phyloP scores from a whole-genome alignment of 805 yeast genomes.

The Candida piceae region DNA sequence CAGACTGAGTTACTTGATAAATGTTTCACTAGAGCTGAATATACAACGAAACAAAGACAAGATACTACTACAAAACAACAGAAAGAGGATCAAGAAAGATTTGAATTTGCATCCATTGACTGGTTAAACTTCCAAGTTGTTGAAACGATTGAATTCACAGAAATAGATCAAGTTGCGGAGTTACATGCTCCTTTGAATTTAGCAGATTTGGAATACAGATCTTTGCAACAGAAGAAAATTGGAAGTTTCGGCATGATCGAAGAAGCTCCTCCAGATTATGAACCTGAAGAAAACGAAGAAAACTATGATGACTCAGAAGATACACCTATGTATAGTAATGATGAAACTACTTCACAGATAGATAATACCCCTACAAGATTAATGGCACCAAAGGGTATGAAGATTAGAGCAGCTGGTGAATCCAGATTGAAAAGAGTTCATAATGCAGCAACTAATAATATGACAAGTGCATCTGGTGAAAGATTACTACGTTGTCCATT shows the following conservation, averaged over 20 bases:
- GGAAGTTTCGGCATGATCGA: slow-evolving; percentile 22
- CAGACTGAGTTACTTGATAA: slow-evolving; percentile 35
- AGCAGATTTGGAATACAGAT: slow-evolving; percentile 55
- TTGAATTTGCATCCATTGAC: slow-evolving; percentile 70
- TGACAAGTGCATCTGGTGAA: slow-evolving; percentile 6
- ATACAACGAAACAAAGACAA: slow-evolving; percentile 33
- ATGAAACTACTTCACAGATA: not conserved
- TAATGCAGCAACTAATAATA: slow-evolving; percentile 8
- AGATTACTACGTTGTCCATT: slow-evolving; percentile 67
- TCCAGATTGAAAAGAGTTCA: slow-evolving; percentile 42
- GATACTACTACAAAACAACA: slow-evolving; percentile 27
- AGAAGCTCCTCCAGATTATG: slow-evolving; percentile 40
- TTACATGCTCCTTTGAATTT: slow-evolving; percentile 51
- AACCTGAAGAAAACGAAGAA: slow-evolving; percentile 9
- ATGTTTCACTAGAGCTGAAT: slow-evolving; percentile 55
- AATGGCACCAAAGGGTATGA: slow-evolving; percentile 44
- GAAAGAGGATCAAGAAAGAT: slow-evolving; percentile 33
- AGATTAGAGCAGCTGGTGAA: slow-evolving; percentile 67
- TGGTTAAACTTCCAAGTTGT: slow-evolving; percentile 83
- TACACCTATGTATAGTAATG: not conserved
- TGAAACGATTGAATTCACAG: slow-evolving; percentile 61
- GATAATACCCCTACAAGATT: not conserved
- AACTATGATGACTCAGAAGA: slow-evolving; percentile 6
- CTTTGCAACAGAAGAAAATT: slow-evolving; percentile 47
- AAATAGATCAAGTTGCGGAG: slow-evolving; percentile 53